Percentiles rank a stretch among this genome's conserved stretches.
These are phyloP conservation scores for Trichoderma asperelloides DNA, from an alignment of 495 filamentous ascomycete species.

Conservation along the genomic window DNA sequence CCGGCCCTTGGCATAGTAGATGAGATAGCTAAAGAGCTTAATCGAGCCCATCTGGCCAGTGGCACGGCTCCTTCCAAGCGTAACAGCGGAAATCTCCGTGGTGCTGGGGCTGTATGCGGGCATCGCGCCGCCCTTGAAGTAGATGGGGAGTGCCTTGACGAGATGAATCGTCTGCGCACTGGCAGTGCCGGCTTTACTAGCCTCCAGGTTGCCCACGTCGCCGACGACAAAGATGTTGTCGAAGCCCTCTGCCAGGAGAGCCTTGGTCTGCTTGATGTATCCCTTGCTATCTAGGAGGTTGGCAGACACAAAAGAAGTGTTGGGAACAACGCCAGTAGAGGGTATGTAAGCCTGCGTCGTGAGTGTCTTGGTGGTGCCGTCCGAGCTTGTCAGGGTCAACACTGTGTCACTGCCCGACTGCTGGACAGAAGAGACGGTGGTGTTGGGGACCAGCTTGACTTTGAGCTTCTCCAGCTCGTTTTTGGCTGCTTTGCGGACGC, in stretches of 20 bases:
- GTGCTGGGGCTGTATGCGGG: conserved; percentile 17
- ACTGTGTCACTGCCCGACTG: conserved; percentile 15
- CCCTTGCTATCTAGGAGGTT: conserved; percentile 25
- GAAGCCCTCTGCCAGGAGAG: conserved; percentile 25
- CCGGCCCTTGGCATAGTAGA: conserved; percentile 38
- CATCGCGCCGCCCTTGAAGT: conserved; percentile 13
- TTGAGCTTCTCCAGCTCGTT: conserved; percentile 27
- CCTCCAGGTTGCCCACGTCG: conserved; percentile 27
- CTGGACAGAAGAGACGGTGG: conserved; percentile 16
- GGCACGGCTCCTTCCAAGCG: conserved; percentile 36
- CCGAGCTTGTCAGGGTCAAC: conserved; percentile 18
- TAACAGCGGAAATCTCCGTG: conserved; percentile 26
- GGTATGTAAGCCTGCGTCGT: conserved; percentile 35
- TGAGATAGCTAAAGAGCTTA: conserved; percentile 33
- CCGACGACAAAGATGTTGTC: conserved; percentile 34
- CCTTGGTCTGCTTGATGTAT: conserved; percentile 26
- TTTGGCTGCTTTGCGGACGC: conserved; percentile 21
- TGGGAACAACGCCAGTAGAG: conserved; percentile 31
- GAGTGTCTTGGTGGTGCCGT: conserved; percentile 19
- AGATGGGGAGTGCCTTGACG: conserved; percentile 20
- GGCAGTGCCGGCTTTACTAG: conserved; percentile 16
- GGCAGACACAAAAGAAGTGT: conserved; percentile 31
- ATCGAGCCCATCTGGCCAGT: conserved; percentile 42
- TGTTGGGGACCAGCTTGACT: conserved; percentile 22
- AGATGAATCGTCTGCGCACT: conserved; percentile 21